Evolutionary conservation across 306 rosid species (phyloP), one percentile per base, ranked within the genome.

Genomic region (Dicorynia guianensis): DNA sequence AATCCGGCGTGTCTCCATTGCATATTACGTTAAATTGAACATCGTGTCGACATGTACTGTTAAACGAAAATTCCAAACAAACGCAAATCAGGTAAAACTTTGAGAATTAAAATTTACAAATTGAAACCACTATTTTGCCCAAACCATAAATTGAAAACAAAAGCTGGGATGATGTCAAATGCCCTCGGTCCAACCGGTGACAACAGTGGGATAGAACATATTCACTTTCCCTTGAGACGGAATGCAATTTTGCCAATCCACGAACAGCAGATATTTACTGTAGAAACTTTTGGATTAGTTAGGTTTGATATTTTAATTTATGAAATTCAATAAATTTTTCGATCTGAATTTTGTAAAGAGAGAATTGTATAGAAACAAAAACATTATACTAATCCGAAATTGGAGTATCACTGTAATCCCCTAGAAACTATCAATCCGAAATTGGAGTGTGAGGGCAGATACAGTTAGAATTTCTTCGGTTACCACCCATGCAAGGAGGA

Each of bases 401-500:
- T n/a, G n/a, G n/a, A n/a, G n/a, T n/a, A n/a, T n/a, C 48, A 54
- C 9, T 7, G 47, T n/a, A 30, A 35, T 25, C 14, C 52, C 36
- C 39, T 35, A 66, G 53, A 60, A 58, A 52, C 74, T 78, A 46
- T 79, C 59, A 38, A 71, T 58, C 10, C 42, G 53, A n/a, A n/a
- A 68, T 66, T 40, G 64, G 46, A 1, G 13, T 35, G 42, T 7
- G 61, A 58, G 44, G 50, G 69, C 73, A 30, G 75, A 35, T 39
- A 36, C 19, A 42, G 77, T 42, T 35, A 20, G 33, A 60, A 54
- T 40, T 11, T 77, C 77, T 60, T 72, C 76, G 35, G 25, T 25
- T 44, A 65, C 38, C 62, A 49, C 50, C 71, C 76, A 14, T 50
- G 72, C 70, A 61, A 54, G 40, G 64, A 54, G 74, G 82, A 39